Evolutionary conservation across 441 rosid species (phyloP).

Genomic region (Pelargonium citronellum): DNA sequence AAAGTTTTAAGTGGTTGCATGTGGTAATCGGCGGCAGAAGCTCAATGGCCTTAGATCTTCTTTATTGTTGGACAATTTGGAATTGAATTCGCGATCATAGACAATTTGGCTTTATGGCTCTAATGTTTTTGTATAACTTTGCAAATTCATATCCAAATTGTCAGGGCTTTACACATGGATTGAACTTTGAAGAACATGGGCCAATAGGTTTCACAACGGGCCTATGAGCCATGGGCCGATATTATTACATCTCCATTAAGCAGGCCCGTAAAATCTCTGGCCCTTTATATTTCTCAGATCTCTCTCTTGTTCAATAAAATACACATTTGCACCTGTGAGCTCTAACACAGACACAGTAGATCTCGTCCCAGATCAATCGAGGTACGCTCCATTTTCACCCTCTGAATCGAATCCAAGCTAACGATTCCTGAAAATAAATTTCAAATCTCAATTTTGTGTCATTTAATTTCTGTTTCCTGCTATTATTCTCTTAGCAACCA

Average conservation of each 20-base stretch:
- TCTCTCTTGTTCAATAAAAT: not conserved
- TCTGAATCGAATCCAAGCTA: not conserved
- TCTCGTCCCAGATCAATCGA: not conserved
- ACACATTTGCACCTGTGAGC: not conserved
- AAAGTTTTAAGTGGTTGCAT: too few species aligned
- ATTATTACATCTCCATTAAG: not conserved
- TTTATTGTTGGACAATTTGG: too few species aligned
- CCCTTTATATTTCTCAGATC: not conserved
- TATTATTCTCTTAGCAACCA: not conserved
- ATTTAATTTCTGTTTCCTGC: not conserved
- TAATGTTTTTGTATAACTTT: too few species aligned
- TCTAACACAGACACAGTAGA: not conserved
- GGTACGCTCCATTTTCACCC: not conserved
- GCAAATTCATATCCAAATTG: too few species aligned
- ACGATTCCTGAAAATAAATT: not conserved
- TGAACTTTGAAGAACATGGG: too few species aligned
- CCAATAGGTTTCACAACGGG: not conserved
- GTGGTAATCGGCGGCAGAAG: too few species aligned
- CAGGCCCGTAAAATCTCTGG: not conserved
- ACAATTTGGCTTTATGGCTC: too few species aligned
- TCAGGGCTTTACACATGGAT: too few species aligned
- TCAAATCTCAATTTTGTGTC: not conserved
- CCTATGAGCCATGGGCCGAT: not conserved
- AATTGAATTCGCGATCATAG: too few species aligned
- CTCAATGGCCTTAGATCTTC: too few species aligned